phyloP scores from a whole-genome alignment of 345 rosid species.

The Aquilaria yunnanensis region DNA sequence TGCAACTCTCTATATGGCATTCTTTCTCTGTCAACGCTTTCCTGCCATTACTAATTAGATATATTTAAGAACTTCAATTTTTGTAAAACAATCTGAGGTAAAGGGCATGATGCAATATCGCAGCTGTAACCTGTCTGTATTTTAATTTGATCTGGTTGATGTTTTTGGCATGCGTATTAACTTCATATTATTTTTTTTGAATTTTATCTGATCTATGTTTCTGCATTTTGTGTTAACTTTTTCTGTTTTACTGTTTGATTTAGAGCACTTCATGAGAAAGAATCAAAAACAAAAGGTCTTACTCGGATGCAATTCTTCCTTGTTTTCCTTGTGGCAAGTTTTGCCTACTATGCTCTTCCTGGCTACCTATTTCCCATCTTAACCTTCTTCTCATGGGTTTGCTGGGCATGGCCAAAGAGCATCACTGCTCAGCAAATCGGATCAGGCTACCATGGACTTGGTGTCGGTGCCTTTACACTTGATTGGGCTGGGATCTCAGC shows the following conservation, averaged over 20 bases:
- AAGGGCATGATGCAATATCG: too few species aligned
- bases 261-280: slow-evolving; percentile 98
- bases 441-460: slow-evolving; percentile 95
- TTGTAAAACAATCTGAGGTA: too few species aligned
- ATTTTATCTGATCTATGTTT: too few species aligned
- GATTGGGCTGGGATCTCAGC: slow-evolving; percentile 99
- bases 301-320: slow-evolving; percentile 88
- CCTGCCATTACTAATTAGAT: too few species aligned
- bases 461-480: slow-evolving; percentile 85
- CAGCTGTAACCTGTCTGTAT: too few species aligned
- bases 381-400: slow-evolving; percentile 98
- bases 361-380: slow-evolving; percentile 85
- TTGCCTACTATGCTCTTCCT: slow-evolving; percentile 69
- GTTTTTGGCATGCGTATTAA: too few species aligned
- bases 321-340: slow-evolving; percentile 54
- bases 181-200: too few species aligned
- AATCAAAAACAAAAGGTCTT: slow-evolving; percentile 40
- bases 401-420: slow-evolving; percentile 85
- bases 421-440: slow-evolving; percentile 98
- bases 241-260: background rate
- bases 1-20: too few species aligned
- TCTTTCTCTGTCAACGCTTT: too few species aligned
- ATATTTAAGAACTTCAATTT: too few species aligned
- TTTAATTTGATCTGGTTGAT: too few species aligned
- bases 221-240: too few species aligned